Evolutionary conservation across 108 stramenopile genomes (phyloP).

Genomic region (Mediolabrus comicus): DNA sequence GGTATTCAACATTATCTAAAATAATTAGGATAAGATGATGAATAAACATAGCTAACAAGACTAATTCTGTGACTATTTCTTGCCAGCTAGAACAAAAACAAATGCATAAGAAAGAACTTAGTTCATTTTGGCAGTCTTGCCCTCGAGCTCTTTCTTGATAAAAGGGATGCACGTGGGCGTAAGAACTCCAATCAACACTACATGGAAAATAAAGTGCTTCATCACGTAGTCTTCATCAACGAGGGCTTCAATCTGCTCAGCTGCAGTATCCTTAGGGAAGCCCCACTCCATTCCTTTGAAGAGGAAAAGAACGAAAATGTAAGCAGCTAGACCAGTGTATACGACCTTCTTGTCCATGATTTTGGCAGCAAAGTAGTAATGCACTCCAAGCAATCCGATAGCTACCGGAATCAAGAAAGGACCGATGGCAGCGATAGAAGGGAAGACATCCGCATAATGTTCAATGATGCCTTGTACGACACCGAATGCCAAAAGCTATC

Average conservation of each 20-base stretch:
- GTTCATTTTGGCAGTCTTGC: no score
- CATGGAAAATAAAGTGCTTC: constrained; percentile 1
- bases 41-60: not conserved
- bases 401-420: not conserved
- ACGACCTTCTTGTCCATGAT: not conserved
- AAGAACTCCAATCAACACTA: no score
- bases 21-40: not conserved
- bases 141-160: no score
- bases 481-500: constrained; percentile 6
- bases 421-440: not conserved
- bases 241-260: constrained; percentile 11
- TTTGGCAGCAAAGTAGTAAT: constrained; percentile 5
- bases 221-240: not conserved
- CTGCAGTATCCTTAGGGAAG: constrained; percentile 14
- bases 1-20: constrained; percentile 43
- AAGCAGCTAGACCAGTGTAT: not conserved
- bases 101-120: no score
- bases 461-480: constrained; percentile 10
- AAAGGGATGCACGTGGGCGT: no score
- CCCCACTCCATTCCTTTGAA: constrained; percentile 6
- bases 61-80: no score
- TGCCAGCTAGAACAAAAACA: no score
- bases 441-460: constrained; percentile 13
- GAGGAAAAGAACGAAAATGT: not conserved
- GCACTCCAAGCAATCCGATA: constrained; percentile 1